phyloP scores from a whole-genome alignment of 192 early-diverging fungal species.

The Podila epicladia region DNA sequence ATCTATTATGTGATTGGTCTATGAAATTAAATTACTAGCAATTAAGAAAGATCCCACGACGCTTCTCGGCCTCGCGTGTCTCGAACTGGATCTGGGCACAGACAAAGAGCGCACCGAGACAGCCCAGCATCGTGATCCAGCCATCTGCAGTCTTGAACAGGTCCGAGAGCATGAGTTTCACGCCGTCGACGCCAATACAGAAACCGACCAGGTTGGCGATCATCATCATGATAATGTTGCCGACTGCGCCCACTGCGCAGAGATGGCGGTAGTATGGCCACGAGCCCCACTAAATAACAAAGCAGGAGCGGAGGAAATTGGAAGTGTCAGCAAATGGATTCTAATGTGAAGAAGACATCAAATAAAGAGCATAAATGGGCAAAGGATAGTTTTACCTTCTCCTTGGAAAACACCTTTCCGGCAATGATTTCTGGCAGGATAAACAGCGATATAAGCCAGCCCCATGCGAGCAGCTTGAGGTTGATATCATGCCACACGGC shows the following conservation, averaged over 20 bases:
- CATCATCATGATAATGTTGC: conserved; percentile 95
- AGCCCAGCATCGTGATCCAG: conserved; percentile 57
- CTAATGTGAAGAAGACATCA: not conserved
- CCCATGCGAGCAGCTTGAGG: conserved; percentile 88
- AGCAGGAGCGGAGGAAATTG: conserved; percentile 32
- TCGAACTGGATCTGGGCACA: conserved; percentile 86
- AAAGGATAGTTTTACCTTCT: conserved; percentile 51
- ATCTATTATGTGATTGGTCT: conserved; percentile 4
- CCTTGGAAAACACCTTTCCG: conserved; percentile 61
- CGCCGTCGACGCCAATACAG: conserved; percentile 88
- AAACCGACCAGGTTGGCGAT: conserved; percentile 95
- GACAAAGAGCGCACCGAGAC: conserved; percentile 64
- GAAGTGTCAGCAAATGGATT: conserved; percentile 42
- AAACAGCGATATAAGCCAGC: conserved; percentile 89
- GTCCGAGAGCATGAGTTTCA: conserved; percentile 74
- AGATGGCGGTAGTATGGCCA: conserved; percentile 76
- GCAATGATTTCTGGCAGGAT: conserved; percentile 88
- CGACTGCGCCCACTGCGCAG: conserved; percentile 81
- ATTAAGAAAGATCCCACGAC: conserved; percentile 54
- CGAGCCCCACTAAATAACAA: conserved; percentile 56
- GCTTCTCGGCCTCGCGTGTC: conserved; percentile 76
- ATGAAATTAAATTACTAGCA: conserved; percentile 12
- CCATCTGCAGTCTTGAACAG: conserved; percentile 54
- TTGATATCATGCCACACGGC: conserved; percentile 98
- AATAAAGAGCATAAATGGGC: not conserved